phyloP scores from a whole-genome alignment of 2,329 filamentous ascomycete species.

The Epichloe elymi region DNA sequence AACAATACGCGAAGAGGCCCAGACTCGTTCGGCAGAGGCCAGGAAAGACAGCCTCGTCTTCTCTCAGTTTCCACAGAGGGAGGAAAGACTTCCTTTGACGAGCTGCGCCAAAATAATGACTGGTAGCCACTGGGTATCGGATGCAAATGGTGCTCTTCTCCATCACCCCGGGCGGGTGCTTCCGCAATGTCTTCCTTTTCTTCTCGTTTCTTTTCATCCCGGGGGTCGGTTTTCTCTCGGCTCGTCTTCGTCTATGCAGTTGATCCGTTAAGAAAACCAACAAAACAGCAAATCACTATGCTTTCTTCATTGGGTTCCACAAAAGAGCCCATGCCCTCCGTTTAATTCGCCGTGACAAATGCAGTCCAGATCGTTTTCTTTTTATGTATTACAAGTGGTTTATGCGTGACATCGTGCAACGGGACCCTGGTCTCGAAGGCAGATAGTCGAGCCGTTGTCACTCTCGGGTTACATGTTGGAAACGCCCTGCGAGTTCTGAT shows the following conservation, averaged over 20 bases:
- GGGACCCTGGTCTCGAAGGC: not conserved
- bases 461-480: slow-evolving; percentile 20
- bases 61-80: not conserved
- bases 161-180: not conserved
- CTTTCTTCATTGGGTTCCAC: not conserved
- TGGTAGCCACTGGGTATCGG: slow-evolving; percentile 2
- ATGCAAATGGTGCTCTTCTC: not conserved
- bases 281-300: not conserved
- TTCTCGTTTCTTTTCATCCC: not conserved
- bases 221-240: no score
- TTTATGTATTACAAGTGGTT: not conserved
- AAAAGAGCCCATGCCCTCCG: not conserved
- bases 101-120: not conserved
- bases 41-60: not conserved
- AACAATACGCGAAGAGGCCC: not conserved
- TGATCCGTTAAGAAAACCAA: not conserved
- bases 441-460: not conserved
- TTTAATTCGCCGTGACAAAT: slow-evolving; percentile 2
- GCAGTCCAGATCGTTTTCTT: not conserved
- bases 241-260: not conserved
- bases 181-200: not conserved
- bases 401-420: slow-evolving; percentile 4
- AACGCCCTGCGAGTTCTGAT: slow-evolving; percentile 24
- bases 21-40: not conserved
- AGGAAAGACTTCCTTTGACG: not conserved